Percentiles rank a stretch among this genome's conserved stretches.
Conservation (phyloP, 352 stramenopile genomes). For the Phytophthora kernoviae region DNA sequence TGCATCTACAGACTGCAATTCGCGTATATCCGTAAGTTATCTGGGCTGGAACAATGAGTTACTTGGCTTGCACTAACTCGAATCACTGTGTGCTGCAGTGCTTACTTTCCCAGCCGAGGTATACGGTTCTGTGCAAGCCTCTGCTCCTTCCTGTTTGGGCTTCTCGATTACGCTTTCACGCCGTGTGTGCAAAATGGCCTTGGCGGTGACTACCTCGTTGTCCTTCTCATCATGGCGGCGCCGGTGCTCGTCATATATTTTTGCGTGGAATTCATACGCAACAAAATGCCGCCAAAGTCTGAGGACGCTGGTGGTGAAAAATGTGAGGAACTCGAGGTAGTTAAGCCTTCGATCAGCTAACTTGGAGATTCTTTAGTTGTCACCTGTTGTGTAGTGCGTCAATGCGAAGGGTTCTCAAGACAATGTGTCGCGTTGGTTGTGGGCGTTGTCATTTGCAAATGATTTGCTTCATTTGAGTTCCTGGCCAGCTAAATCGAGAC, state of each 20-base stretch:
- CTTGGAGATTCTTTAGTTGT: constrained; percentile 5
- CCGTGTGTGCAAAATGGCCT: constrained; percentile 42
- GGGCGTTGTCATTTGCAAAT: too few relatives aligned
- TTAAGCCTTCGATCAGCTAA: constrained; percentile 17
- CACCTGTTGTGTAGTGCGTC: not conserved
- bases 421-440: too few relatives aligned
- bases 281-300: constrained; percentile 6
- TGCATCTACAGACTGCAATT: constrained; percentile 49
- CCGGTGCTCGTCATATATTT: constrained; percentile 34
- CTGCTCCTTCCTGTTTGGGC: constrained; percentile 40
- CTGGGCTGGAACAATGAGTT: not conserved
- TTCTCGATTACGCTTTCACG: constrained; percentile 47
- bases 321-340: constrained; percentile 15
- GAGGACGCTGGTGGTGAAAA: not conserved
- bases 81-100: constrained; percentile 12
- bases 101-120: constrained; percentile 42
- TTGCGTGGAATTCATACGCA: constrained; percentile 31
- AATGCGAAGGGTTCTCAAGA: too few relatives aligned
- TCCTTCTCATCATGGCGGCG: constrained; percentile 41
- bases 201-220: constrained; percentile 32
- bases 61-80: constrained; percentile 2
- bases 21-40: constrained; percentile 35
- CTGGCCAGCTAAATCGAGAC: too few relatives aligned
- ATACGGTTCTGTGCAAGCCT: constrained; percentile 44
- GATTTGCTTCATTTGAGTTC: not conserved